Base-by-base conservation (phyloP, 305 asterid species). In the Fraxinus nigra region DNA sequence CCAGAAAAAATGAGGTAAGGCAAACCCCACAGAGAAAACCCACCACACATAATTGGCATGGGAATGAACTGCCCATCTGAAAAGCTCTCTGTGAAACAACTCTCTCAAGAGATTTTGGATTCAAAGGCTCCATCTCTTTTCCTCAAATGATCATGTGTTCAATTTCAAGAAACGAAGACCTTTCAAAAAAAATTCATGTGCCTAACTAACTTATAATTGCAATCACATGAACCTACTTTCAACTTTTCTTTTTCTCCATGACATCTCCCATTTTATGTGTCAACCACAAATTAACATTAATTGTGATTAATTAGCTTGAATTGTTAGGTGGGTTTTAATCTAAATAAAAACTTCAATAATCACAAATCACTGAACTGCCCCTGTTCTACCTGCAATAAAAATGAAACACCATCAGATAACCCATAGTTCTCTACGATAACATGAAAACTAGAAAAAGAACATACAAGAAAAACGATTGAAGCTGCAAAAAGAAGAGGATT, bases 11-110 rank as follows among this genome's bases (percentile, higher is more conserved):
- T 51, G 99, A 90, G 83, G 99, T 84, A 14, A 96, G 78, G 82
- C 99, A 94, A 90, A 96, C 86, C 84, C 97, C 99, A 87, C 89
- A 89, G 0, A 96, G 92, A 70, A 96, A 94, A 1, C 98, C 98
- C 83, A 96, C 83, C 59, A 82, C 97, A 88, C 98, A 94, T 48
- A 93, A 85, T 81, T 90, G 95, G 79, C 99, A 96, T 51, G 97
- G 92, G 85, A 88, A 93, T 67, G 98, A 96, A 70, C 79, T 92
- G 67, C 99, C 88, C 91, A 96, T 86, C 75, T 89, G 93, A 59
- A 92, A 54, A 32, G 97, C 98, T 72, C 81, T 91, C 85, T 93
- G 95, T 33, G 98, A 96, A 86, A 96, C 87, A 72, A 89, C 92
- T 76, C 97, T 93, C 79, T 95, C 98, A 4, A 95, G 82, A 70